Evolutionary conservation across 257 asterid genomes (phyloP).

Genomic region (Handroanthus guayacan): DNA sequence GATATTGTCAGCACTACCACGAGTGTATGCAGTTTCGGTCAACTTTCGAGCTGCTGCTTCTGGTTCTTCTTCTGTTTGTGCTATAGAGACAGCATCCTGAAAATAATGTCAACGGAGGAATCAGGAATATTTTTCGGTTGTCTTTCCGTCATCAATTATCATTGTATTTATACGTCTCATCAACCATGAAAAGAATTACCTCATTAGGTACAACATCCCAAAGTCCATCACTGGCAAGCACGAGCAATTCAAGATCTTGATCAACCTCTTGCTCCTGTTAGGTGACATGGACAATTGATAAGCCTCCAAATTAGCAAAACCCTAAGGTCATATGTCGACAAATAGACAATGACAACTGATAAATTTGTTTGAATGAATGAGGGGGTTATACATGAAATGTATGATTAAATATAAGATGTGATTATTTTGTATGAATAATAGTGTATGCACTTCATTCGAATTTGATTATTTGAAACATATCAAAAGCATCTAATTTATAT

Average conservation of each 20-base stretch:
- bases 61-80: constrained; percentile 63
- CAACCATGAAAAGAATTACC: constrained; percentile 40
- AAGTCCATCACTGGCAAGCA: constrained; percentile 74
- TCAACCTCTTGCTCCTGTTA: constrained; percentile 67
- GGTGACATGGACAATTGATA: constrained; percentile 6
- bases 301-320: not conserved
- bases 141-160: not conserved
- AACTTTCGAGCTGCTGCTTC: constrained; percentile 75
- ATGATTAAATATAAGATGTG: no score
- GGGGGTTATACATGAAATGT: no score
- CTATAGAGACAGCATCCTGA: constrained; percentile 71
- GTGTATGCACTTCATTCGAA: no score
- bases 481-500: no score
- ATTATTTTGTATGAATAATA: no score
- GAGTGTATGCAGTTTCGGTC: constrained; percentile 69
- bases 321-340: not conserved
- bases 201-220: constrained; percentile 76
- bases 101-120: not conserved
- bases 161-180: not conserved
- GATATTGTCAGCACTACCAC: constrained; percentile 76
- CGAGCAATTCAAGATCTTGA: constrained; percentile 65
- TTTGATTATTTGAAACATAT: no score
- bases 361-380: not conserved
- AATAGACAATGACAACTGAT: not conserved
- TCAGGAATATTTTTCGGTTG: not conserved